These are phyloP conservation scores for Pseudoscleropodium purum DNA, from an alignment of 225 moss, liverwort and hornwort species.

Conservation along the genomic window DNA sequence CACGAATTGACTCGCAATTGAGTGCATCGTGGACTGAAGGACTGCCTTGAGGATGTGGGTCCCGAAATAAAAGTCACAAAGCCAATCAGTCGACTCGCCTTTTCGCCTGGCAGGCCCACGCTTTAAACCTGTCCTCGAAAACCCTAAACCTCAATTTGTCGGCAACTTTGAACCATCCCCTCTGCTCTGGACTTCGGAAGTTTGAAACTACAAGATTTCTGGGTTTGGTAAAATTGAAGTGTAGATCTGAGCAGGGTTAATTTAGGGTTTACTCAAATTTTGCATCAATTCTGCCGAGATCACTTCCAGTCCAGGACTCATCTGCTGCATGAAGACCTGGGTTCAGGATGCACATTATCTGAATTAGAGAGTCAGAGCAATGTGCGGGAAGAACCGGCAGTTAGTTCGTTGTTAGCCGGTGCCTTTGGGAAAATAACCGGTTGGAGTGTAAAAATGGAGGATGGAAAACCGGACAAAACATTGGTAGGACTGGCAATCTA, in stretches of 20 bases:
- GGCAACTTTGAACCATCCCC: not conserved
- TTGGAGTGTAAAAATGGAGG: no score
- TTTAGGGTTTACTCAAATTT: not conserved
- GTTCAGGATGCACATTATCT: not conserved
- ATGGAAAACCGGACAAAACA: no score
- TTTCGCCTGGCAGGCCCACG: no score
- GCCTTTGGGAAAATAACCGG: no score
- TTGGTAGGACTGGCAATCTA: no score
- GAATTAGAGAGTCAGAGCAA: not conserved
- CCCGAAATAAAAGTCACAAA: not conserved
- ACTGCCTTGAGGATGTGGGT: not conserved
- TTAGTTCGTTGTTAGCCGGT: no score
- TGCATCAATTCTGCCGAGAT: not conserved
- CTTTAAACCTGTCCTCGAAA: not conserved
- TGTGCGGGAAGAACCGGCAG: no score
- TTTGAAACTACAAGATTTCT: not conserved
- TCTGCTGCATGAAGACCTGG: not conserved
- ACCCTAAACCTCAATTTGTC: not conserved
- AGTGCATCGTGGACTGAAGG: not conserved
- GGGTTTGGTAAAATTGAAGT: not conserved
- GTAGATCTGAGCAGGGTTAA: not conserved
- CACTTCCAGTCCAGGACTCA: not conserved
- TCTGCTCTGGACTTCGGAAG: not conserved
- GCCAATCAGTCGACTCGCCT: not conserved
- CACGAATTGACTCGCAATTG: not conserved